Evolutionary conservation across 2,329 filamentous ascomycete genomes (phyloP), one percentile per base, ranked within the genome.

Genomic region (Ophiocordyceps camponoti-floridani): DNA sequence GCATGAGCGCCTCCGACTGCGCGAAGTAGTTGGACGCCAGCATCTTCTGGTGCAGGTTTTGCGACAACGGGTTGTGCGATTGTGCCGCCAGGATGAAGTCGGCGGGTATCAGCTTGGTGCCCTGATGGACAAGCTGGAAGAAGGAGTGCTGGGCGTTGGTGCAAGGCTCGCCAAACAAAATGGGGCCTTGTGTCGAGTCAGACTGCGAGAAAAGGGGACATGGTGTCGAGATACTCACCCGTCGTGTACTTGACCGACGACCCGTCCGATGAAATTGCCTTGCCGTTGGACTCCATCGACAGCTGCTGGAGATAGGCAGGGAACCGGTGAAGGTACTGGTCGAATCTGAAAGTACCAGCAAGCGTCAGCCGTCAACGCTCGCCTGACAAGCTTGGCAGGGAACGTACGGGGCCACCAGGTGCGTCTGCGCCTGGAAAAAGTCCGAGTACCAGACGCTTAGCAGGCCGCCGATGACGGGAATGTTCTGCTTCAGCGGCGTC

Each of bases 91-190:
- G 72, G 68, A 98, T 93, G 72, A 98, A 98, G 68, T 98, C 91
- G 54, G 89, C 82, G 14, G 91, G 91, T 61, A 98, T 96, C 58
- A 98, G 80, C 77, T 96, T 96, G 56, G 91, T 98, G 58, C 91
- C 91, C 67, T 98, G 91, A 74, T 98, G 91, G 47, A 98, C 79
- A 42, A 98, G 82, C 75, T 98, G 91, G 82, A 94, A 98, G 80
- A 98, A 98, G 49, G 91, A 96, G 77, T 98, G 91, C 72, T 98
- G 91, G 41, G 91, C 91, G 62, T 98, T 98, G 63, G 91, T 98
- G 66, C 87, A 93, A 45, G 91, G 91, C 73, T 98, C 91, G 59
- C 91, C 91, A 61, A 98, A 98, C 50, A 98, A 72, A 60, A 98
- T 89, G 45, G 91, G 78, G 43, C 91, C 67, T 68, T 33, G 2